phyloP scores from a whole-genome alignment of 129 eudicot genomes.

The Pulicaria dysenterica region DNA sequence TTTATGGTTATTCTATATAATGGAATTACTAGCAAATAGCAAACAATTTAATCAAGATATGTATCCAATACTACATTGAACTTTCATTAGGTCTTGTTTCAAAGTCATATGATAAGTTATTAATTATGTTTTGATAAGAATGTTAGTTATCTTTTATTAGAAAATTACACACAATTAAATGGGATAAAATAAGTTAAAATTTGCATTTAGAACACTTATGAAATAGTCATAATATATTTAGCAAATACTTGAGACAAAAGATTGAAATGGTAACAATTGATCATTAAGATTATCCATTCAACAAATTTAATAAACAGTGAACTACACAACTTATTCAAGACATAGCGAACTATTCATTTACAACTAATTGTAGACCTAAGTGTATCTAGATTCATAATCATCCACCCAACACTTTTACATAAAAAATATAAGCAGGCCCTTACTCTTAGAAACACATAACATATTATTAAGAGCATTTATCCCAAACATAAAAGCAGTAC shows the following conservation, averaged over 20 bases:
- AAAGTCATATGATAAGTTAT: background rate
- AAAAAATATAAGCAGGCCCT: background rate
- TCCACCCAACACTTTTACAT: background rate
- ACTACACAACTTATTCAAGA: background rate
- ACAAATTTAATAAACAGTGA: background rate
- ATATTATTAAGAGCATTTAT: background rate
- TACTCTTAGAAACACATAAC: background rate
- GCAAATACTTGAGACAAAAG: background rate
- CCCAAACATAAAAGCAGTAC: background rate
- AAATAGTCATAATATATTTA: background rate
- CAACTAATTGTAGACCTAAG: background rate
- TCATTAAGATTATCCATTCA: background rate
- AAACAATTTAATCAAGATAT: background rate
- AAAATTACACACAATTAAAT: background rate
- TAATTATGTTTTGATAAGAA: background rate
- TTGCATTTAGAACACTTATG: background rate
- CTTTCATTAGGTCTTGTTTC: background rate
- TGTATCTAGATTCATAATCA: background rate
- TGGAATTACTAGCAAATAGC: background rate
- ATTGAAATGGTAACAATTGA: background rate
- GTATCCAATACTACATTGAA: background rate
- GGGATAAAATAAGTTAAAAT: background rate
- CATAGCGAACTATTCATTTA: background rate
- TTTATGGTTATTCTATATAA: too few relatives aligned
- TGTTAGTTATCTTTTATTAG: background rate